Base-by-base conservation (phyloP, 83 land plant species). In the Diphasiastrum complanatum region DNA sequence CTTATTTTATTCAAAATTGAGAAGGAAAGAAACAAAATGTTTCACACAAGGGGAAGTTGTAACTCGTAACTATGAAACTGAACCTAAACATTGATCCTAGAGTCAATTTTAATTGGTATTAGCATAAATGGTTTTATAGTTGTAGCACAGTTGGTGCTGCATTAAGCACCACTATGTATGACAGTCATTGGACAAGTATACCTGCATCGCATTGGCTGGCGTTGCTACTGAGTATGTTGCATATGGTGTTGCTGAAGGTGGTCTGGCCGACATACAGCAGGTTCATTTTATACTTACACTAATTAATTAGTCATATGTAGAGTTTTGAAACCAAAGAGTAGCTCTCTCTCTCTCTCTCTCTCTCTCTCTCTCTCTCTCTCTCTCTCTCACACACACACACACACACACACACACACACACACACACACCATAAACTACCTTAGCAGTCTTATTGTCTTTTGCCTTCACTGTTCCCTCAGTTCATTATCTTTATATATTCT, bases 201-300 rank as follows among this genome's bases (percentile, higher is more conserved):
- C 90, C 18, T 91, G 97, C 24, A 80, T 87, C 38, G 97, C 97
- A 31, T 76, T 91, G 23, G 97, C 95, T 3, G 97, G 97, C 12
- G 91, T 91, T 25, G 85, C 85, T 19, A 75, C 90, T 1, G 97
- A 91, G 66, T 87, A 87, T 45, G 83, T 91, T 26, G 66, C 79
- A 14, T 91, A 61, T 63, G 95, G 90, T 5, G 64, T 74, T 37
- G 76, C 97, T 5, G 95, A 91, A 68, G 97, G 97, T 33, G 95
- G 95, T 33, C 83, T 87, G 22, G 68, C 87, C 11, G 97, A 91
- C 62, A 79, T 91, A 16, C 69, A 74, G 34, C 65, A 81, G 86
- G 93, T 84, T 45, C 29, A 25, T 35, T 38, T 31, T 57, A 20
- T 28, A 3, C 32, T 24, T 63, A 2, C 30, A 28, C n/a, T n/a